A percentile compares a stretch with the other conserved stretches of the same genome.
Evolutionary conservation across 192 early-diverging fungal genomes (phyloP).

Genomic region (Backusella circina): DNA sequence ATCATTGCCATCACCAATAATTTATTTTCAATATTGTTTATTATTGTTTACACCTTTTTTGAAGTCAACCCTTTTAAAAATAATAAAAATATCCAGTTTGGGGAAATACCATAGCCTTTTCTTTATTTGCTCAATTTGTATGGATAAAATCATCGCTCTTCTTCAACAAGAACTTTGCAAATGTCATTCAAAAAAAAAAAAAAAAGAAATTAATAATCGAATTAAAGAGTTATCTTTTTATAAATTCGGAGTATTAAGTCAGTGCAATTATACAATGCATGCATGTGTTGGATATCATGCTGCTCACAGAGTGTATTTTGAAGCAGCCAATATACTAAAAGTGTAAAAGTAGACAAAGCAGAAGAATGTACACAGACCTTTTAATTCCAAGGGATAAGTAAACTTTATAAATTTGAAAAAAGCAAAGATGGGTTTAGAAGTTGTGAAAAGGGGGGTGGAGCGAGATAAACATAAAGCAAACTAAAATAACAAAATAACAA

Average conservation of each 20-base stretch:
- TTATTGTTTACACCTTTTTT: slow-evolving; percentile 2
- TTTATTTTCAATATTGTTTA: neutral
- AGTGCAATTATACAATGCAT: neutral
- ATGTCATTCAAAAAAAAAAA: neutral
- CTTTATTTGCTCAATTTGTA: neutral
- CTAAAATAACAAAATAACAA: neutral
- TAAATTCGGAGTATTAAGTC: neutral
- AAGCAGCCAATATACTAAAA: neutral
- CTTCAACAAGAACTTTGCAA: neutral
- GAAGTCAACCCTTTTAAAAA: neutral
- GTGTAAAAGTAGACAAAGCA: neutral
- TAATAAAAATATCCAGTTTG: neutral
- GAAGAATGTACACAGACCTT: slow-evolving; percentile 6
- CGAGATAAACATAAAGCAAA: neutral
- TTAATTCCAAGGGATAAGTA: slow-evolving; percentile 3
- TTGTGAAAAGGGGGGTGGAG: neutral
- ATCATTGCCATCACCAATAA: neutral
- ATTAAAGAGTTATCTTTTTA: neutral
- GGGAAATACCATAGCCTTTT: neutral
- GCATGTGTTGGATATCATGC: neutral
- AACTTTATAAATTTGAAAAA: neutral
- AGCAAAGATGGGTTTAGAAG: neutral
- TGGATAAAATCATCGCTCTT: neutral
- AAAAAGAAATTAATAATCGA: neutral
- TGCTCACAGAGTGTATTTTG: neutral